Evolutionary conservation across 2,329 filamentous ascomycete species (phyloP), one percentile per base, ranked within the genome.

Genomic region (Cadophora sp.): DNA sequence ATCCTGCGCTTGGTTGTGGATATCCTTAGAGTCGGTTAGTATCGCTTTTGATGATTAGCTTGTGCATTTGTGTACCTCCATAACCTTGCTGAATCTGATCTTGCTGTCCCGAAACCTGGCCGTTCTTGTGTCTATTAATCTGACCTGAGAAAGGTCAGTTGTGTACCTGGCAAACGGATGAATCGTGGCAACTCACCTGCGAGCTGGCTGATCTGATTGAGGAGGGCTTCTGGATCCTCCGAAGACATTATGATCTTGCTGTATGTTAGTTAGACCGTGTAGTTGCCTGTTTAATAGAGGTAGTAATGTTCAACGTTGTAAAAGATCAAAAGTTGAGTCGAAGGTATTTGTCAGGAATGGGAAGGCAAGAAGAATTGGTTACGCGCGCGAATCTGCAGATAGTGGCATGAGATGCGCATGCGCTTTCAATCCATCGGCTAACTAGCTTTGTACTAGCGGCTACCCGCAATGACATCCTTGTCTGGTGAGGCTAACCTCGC

Each of bases 41-140:
- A 22, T 27, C 16, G 24, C 2, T 24, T 48, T 64, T 27, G n/a
- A 16, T 9, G 14, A 43, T 34, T 53, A 34, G 43, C 56, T 40
- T 62, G 53, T 53, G 59, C 66, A 27, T 46, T 62, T 43, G 51
- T 66, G 62, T 73, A 75, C 73, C 71, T 72, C 69, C 69, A 58
- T 72, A 69, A 46, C 46, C 66, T 62, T 65, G 64, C 31, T 64
- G 48, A 46, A 48, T 67, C 27, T 71, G 73, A 16, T 70, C 64
- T 34, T 70, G 69, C 26, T 73, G 59, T 48, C 72, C 82, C 40
- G 82, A 77, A 19, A 53, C 68, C 72, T 87, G 84, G 71, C 90
- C 86, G 71, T 87, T 92, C 79, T 92, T 94, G 81, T 92, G 90
- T 63, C 89, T 88, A 78, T 94, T 94, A 77, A 96, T 95, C 80